These are phyloP conservation scores for Sporisorium scitamineum DNA, from an alignment of 1,284 basidiomycete species.

Conservation along the genomic window DNA sequence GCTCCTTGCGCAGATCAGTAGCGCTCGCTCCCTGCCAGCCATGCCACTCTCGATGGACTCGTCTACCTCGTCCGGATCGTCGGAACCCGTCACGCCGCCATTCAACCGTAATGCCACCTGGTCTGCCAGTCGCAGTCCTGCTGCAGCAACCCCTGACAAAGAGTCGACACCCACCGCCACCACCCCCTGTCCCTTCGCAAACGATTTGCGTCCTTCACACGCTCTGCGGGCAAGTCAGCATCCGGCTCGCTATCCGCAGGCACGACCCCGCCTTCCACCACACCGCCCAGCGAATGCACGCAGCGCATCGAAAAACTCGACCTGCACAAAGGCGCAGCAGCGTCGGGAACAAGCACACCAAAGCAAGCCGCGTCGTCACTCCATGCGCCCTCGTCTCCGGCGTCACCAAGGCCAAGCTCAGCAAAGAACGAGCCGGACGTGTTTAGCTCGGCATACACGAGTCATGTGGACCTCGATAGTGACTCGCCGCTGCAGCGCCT, in stretches of 20 bases:
- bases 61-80: constrained; percentile 18
- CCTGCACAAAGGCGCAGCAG: constrained; percentile 10
- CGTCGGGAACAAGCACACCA: neutral
- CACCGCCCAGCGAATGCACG: constrained; percentile 12
- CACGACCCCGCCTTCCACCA: constrained; percentile 10
- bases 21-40: neutral
- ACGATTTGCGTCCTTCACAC: constrained; percentile 38
- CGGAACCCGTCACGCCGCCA: constrained; percentile 39
- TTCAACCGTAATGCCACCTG: constrained; percentile 38
- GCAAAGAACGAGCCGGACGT: constrained; percentile 13
- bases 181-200: constrained; percentile 25
- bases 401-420: constrained; percentile 11
- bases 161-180: constrained; percentile 2
- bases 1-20: neutral
- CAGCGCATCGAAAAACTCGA: constrained; percentile 27
- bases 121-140: constrained; percentile 12
- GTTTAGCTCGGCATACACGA: constrained; percentile 6
- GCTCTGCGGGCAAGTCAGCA: constrained; percentile 30
- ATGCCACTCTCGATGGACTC: constrained; percentile 42
- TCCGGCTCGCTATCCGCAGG: constrained; percentile 13
- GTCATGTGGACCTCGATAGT: constrained; percentile 13
- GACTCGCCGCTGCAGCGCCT: constrained; percentile 36
- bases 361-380: neutral
- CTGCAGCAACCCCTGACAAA: constrained; percentile 18
- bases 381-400: constrained; percentile 15